Base-by-base conservation (phyloP, 495 filamentous ascomycete species). In the Cladorrhinum samala region DNA sequence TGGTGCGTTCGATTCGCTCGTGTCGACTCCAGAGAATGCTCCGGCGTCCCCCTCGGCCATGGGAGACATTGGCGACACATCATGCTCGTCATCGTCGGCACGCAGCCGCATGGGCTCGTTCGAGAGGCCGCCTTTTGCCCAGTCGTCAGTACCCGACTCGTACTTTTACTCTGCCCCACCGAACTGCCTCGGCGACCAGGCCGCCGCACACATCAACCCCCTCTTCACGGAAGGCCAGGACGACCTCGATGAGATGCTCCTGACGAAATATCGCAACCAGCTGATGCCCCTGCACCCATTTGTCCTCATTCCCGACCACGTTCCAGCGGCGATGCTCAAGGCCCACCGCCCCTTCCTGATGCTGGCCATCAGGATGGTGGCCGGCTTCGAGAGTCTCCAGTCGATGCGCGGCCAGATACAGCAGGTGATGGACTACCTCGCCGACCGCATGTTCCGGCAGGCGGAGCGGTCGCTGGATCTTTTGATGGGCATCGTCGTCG, bases 401-500 rank as follows among this genome's bases (percentile, higher is more conserved):
- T 67, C 70, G 25, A 67, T 75, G 60, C 57, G 67, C 9, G 59
- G 47, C 17, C 63, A 73, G 46, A 70, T 69, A 21, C 61, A 55
- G 14, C 64, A 64, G 27, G 56, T 77, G 20, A 71, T 74, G 55
- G 65, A 58, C 49, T 60, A 65, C 37, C 56, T 75, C 45, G 56
- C 70, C 19, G 67, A 72, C 21, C 66, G 67, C 19, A 72, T 81
- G 63, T 57, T 78, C 13, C 51, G 78, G 46, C 67, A 70, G 30
- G 68, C 68, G 5, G 72, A 78, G 40, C 61, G 72, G 16, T 76
- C 71, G 21, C 57, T 80, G 37, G 76, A 81, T 37, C 57, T 77
- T 16, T 67, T 80, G 9, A 70, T 76, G 61, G 73, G 76, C 14
- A 65, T 77, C 18, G 56, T 77, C 9, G 57, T 78, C 2, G 68